These are phyloP conservation scores for Usnea hakonensis DNA, from an alignment of 495 filamentous ascomycete genomes.

Conservation along the genomic window DNA sequence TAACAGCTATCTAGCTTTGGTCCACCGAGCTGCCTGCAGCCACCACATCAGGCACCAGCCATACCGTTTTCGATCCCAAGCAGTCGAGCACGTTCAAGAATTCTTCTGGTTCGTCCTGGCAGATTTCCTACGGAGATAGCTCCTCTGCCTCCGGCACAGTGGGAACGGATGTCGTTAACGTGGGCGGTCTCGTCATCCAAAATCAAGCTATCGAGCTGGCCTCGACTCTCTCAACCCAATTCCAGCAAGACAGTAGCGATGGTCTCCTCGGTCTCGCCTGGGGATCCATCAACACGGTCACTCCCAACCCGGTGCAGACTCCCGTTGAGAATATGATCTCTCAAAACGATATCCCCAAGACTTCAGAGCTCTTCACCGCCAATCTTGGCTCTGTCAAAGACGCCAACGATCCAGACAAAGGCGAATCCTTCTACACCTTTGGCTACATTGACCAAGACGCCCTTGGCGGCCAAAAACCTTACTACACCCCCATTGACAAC, in stretches of 20 bases:
- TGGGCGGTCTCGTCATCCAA: conserved; percentile 63
- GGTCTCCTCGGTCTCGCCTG: conserved; percentile 70
- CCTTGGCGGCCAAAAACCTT: conserved; percentile 38
- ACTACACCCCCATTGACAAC: conserved; percentile 61
- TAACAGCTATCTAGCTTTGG: conserved; percentile 45
- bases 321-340: conserved; percentile 71
- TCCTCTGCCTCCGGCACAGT: conserved; percentile 63
- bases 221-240: conserved; percentile 53
- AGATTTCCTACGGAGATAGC: conserved; percentile 67
- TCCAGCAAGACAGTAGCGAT: conserved; percentile 53
- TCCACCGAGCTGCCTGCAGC: conserved; percentile 47
- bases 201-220: conserved; percentile 65
- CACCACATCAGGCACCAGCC: conserved; percentile 32
- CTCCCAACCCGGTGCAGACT: conserved; percentile 53
- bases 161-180: conserved; percentile 57
- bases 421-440: conserved; percentile 70
- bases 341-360: conserved; percentile 55
- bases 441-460: conserved; percentile 65
- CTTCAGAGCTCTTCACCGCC: conserved; percentile 62
- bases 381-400: conserved; percentile 61
- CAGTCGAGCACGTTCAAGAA: conserved; percentile 58
- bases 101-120: conserved; percentile 47
- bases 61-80: conserved; percentile 48
- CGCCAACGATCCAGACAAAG: conserved; percentile 43
- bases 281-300: conserved; percentile 62